phyloP scores from a whole-genome alignment of 2,329 filamentous ascomycete species.

The Fusarium buharicum region DNA sequence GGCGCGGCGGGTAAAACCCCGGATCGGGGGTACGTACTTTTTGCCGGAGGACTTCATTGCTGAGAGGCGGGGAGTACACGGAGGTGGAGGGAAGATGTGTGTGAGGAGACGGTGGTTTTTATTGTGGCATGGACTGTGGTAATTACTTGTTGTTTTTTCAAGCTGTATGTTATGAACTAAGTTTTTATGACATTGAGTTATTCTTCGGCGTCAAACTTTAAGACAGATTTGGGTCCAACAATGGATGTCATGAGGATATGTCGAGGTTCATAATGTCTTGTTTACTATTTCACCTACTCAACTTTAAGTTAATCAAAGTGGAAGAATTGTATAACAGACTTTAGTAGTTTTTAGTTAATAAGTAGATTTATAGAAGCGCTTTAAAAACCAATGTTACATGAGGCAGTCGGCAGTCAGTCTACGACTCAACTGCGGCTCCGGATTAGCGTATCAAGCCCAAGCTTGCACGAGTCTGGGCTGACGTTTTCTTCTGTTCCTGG shows the following conservation, averaged over 20 bases:
- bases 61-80: slow-evolving; percentile 2
- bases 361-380: background rate
- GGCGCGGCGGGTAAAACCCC: slow-evolving; percentile 37
- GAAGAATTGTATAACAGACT: too few species aligned
- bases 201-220: too few species aligned
- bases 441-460: slow-evolving; percentile 7
- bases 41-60: slow-evolving; percentile 1
- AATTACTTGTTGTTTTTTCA: too few species aligned
- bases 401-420: background rate
- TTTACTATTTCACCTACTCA: too few species aligned
- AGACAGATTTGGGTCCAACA: too few species aligned
- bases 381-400: background rate
- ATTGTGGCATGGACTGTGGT: background rate
- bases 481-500: slow-evolving; percentile 8
- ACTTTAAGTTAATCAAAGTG: too few species aligned
- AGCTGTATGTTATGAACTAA: too few species aligned
- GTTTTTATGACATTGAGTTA: too few species aligned
- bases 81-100: slow-evolving; percentile 5
- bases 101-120: background rate
- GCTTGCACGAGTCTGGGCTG: slow-evolving; percentile 16
- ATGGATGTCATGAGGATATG: too few species aligned
- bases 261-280: too few species aligned
- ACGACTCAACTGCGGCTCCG: slow-evolving; percentile 7
- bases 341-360: too few species aligned
- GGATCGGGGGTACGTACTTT: slow-evolving; percentile 34